These are phyloP conservation scores for Exobasidium cylindrosporum DNA, from an alignment of 1,284 basidiomycete species.

Conservation along the genomic window DNA sequence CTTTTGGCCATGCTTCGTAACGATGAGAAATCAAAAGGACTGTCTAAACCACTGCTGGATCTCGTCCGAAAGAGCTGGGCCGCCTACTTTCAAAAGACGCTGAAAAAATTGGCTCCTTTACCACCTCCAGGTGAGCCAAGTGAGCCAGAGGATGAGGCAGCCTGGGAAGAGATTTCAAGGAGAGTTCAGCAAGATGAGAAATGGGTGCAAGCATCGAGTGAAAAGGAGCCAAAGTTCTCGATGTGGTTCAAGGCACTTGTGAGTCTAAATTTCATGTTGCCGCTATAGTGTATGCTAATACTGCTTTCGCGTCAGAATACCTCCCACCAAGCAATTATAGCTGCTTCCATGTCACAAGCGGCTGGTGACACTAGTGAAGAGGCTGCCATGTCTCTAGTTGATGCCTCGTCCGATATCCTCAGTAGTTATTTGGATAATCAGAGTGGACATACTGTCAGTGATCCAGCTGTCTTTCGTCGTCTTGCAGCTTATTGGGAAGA, in stretches of 20 bases:
- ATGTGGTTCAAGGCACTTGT: constrained; percentile 51
- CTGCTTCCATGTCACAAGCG: constrained; percentile 43
- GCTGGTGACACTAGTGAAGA: constrained; percentile 27
- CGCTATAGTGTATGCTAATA: neutral
- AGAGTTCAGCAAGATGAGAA: constrained; percentile 29
- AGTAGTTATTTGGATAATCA: constrained; percentile 33
- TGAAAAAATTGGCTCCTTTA: constrained; percentile 42
- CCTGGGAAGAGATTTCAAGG: constrained; percentile 41
- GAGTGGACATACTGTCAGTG: constrained; percentile 71
- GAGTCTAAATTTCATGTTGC: constrained; percentile 5
- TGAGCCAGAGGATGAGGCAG: constrained; percentile 40
- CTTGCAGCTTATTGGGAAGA: constrained; percentile 87
- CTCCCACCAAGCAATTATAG: constrained; percentile 45
- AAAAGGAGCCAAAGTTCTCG: constrained; percentile 47
- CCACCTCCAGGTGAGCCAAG: constrained; percentile 39
- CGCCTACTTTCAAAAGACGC: constrained; percentile 43
- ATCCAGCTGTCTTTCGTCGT: constrained; percentile 79
- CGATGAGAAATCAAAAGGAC: constrained; percentile 10
- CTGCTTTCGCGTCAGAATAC: constrained; percentile 18
- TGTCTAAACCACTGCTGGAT: constrained; percentile 34
- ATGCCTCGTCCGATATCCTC: constrained; percentile 48
- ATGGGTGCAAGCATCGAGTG: constrained; percentile 36
- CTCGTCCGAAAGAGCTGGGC: constrained; percentile 43
- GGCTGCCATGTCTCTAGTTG: constrained; percentile 32
- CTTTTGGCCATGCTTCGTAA: constrained; percentile 61